Evolutionary conservation across 2,329 filamentous ascomycete genomes (phyloP), one percentile per base, ranked within the genome.

Genomic region (Talaromyces sp.): DNA sequence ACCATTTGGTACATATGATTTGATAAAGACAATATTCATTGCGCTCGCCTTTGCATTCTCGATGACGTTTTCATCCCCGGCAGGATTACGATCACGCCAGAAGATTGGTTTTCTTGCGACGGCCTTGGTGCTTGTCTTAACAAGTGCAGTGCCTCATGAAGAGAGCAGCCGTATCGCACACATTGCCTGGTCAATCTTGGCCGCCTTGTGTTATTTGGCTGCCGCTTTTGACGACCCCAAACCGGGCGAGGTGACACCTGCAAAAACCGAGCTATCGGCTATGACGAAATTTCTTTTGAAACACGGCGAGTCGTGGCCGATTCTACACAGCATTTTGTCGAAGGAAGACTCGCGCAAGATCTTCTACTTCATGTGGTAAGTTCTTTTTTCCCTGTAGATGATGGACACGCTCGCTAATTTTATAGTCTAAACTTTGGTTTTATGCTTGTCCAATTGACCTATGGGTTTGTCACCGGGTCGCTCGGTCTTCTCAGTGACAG

Each of bases 401-500:
- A 22, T 43, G 16, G 14, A 33, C 11, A 24, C 16, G 7, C 5
- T 33, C 6, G 64, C 73, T 76, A 66, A 74, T 60, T 22, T 41
- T 8, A 13, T 73, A 96, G 92, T 67, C 85, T 99, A 63, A 99
- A 99, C 75, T 93, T 99, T 71, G 85, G 83, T 7, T 99, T 99
- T 77, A 99, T 99, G 95, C 81, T 91, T 39, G 87, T 99, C 1
- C 95, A 99, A 73, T 90, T 93, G 47, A 92, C 94, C 67, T 99
- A 99, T 73, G 95, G 95, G 58, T 96, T 95, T 72, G 81, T 95
- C 11, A 98, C 93, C 3, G 93, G 96, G 70, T 99, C 95, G 0
- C 82, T 99, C 5, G 95, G 95, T 2, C 84, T 99, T n/a, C 86
- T 99, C 19, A 97, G 93, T 70, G 95, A 99, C 78, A 98, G 93